phyloP scores from a whole-genome alignment of 768 basidiomycete genomes.

The Tulasnella sp. region DNA sequence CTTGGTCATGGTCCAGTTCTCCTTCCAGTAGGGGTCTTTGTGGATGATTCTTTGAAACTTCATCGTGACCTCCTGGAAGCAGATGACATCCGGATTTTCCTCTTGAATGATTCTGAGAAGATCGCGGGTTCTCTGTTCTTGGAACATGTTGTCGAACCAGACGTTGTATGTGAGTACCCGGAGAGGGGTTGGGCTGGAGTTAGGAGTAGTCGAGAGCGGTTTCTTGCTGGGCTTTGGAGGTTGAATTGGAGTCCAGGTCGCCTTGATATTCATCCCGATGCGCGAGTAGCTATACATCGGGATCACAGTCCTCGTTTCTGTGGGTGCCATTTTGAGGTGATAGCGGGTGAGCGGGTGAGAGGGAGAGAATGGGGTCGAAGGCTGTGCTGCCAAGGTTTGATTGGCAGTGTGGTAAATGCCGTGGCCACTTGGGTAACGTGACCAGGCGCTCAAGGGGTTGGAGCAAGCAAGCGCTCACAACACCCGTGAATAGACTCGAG shows the following conservation, averaged over 20 bases:
- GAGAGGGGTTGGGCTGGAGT: not conserved
- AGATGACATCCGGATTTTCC: not conserved
- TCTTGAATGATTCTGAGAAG: not conserved
- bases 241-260: not conserved
- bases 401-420: not conserved
- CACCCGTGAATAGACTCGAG: no score
- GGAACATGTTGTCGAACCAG: slow-evolving; percentile 11
- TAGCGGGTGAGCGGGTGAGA: no score
- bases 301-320: not conserved
- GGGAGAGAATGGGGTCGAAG: not conserved
- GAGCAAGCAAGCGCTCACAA: no score
- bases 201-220: not conserved
- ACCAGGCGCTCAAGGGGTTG: not conserved
- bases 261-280: not conserved
- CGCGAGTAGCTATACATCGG: not conserved
- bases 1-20: slow-evolving; percentile 5
- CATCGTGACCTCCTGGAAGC: slow-evolving; percentile 10
- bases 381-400: not conserved
- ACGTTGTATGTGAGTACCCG: slow-evolving; percentile 9
- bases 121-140: not conserved
- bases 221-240: not conserved
- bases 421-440: not conserved
- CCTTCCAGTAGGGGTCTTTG: not conserved
- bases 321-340: not conserved
- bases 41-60: not conserved